Conservation (phyloP, 345 rosid genomes). For the Luvunga scandens region DNA sequence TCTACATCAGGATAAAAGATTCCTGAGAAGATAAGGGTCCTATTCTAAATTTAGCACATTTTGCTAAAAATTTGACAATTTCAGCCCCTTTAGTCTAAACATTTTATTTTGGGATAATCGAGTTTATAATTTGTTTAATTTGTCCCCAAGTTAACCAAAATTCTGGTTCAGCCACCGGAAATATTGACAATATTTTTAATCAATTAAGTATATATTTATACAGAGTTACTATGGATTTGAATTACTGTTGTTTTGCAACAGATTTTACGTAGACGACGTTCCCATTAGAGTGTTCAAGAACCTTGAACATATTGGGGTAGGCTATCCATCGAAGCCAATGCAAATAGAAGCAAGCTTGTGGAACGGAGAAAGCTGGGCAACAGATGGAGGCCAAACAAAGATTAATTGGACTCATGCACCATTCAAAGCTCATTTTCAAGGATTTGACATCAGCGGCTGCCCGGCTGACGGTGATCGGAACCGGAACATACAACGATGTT, state of each 20-base stretch:
- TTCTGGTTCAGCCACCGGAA: too few species aligned
- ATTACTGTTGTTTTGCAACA: neutral
- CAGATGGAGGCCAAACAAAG: slow-evolving; percentile 55
- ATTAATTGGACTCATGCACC: slow-evolving; percentile 59
- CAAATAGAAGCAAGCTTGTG: slow-evolving; percentile 55
- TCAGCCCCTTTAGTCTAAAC: too few species aligned
- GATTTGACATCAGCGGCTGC: slow-evolving; percentile 48
- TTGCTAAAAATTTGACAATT: too few species aligned
- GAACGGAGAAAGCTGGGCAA: slow-evolving; percentile 68
- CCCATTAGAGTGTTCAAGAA: slow-evolving; percentile 83
- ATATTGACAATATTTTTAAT: too few species aligned
- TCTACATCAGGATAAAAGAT: too few species aligned
- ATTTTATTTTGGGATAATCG: too few species aligned
- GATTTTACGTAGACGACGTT: slow-evolving; percentile 55
- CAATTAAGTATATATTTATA: too few species aligned
- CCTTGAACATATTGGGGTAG: slow-evolving; percentile 31
- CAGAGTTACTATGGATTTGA: too few species aligned
- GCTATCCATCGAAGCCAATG: slow-evolving; percentile 56
- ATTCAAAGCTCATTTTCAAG: slow-evolving; percentile 45
- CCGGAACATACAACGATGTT: slow-evolving; percentile 15
- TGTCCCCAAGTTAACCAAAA: too few species aligned
- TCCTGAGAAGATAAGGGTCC: too few species aligned
- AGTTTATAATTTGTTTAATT: too few species aligned
- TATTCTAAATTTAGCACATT: too few species aligned
- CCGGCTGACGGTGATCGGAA: neutral